A percentile compares a stretch with the other conserved stretches of the same genome.
Conservation (phyloP, 106 monocot genomes). For the Dioscorea zingiberensis region DNA sequence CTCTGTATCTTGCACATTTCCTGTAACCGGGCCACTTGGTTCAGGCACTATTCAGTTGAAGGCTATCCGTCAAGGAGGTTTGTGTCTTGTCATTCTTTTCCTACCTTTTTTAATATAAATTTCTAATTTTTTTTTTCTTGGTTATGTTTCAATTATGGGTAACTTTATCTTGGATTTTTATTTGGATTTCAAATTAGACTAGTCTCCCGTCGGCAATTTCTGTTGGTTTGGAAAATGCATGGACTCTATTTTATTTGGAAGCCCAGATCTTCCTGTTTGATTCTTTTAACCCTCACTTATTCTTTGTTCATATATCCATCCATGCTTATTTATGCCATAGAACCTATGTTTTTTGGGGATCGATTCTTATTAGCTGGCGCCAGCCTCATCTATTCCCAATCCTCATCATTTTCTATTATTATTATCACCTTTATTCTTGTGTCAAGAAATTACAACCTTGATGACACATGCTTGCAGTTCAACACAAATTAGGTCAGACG, state of each 20-base stretch:
- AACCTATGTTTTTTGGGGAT: background rate
- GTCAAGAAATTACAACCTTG: too few species aligned
- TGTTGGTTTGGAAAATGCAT: too few species aligned
- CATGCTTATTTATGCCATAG: too few species aligned
- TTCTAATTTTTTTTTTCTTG: background rate
- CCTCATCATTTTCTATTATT: too few species aligned
- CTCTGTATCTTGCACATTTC: conserved; percentile 93
- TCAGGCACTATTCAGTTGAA: conserved; percentile 75
- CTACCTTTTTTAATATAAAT: background rate
- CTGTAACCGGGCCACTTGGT: conserved; percentile 87
- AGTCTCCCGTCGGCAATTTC: too few species aligned
- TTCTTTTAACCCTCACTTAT: background rate
- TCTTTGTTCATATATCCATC: too few species aligned
- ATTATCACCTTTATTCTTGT: too few species aligned
- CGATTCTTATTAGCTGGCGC: background rate
- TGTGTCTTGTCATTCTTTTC: background rate
- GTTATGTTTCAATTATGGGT: background rate
- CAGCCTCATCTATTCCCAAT: too few species aligned
- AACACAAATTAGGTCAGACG: too few species aligned
- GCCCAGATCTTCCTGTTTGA: background rate
- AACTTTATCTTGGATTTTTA: background rate
- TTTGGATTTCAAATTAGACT: background rate
- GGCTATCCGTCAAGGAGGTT: conserved; percentile 78
- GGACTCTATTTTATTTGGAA: background rate
- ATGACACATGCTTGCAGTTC: too few species aligned